These are phyloP conservation scores for Globisporangium acanthophoron DNA, from an alignment of 352 stramenopile species.

Conservation along the genomic window DNA sequence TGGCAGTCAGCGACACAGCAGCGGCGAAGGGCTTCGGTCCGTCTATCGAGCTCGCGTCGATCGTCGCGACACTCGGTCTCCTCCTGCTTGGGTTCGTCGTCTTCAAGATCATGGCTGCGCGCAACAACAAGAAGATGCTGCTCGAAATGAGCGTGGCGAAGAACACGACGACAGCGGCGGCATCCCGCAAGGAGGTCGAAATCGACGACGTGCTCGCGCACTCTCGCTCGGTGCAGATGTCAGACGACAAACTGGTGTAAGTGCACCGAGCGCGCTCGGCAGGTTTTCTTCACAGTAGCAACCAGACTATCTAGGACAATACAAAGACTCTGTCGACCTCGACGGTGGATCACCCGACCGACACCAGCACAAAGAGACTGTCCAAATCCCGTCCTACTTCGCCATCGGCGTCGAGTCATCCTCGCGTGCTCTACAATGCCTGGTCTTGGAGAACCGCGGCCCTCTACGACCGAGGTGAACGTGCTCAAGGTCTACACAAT, in stretches of 20 bases:
- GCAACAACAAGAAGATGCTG: constrained; percentile 6
- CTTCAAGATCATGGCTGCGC: constrained; percentile 13
- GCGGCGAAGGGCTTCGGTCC: constrained; percentile 35
- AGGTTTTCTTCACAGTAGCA: too few species aligned
- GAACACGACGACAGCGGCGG: background rate
- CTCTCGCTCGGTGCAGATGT: background rate
- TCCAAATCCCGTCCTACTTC: too few species aligned
- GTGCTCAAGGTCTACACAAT: too few species aligned
- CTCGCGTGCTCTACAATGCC: too few species aligned
- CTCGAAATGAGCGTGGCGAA: constrained; percentile 1
- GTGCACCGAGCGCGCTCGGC: background rate
- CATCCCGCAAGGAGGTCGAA: constrained; percentile 1
- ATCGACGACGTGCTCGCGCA: constrained; percentile 7
- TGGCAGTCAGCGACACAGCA: constrained; percentile 17
- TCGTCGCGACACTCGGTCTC: constrained; percentile 1
- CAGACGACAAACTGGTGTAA: constrained; percentile 8
- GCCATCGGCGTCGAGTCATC: too few species aligned
- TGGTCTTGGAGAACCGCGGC: too few species aligned
- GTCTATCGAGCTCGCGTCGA: constrained; percentile 19
- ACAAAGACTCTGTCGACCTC: too few species aligned
- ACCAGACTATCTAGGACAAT: too few species aligned
- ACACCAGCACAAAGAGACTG: too few species aligned
- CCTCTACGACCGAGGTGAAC: too few species aligned
- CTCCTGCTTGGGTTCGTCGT: constrained; percentile 10
- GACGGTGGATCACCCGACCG: too few species aligned